phyloP scores from a whole-genome alignment of 2,329 filamentous ascomycete species.

The Botrytis medusae region DNA sequence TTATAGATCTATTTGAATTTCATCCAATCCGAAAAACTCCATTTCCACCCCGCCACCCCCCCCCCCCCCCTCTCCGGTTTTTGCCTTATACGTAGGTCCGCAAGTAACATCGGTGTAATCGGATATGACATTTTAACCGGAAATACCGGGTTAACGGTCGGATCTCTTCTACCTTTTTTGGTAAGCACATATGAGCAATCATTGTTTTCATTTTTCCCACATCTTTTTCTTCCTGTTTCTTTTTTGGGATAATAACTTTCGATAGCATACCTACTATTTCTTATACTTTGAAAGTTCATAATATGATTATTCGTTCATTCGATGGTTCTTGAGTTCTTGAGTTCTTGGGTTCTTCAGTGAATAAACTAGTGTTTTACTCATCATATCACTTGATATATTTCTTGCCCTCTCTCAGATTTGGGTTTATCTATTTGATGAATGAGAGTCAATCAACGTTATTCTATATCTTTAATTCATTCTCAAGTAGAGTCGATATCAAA shows the following conservation, averaged over 20 bases:
- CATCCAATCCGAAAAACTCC: neutral
- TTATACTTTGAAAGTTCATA: neutral
- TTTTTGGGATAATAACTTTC: neutral
- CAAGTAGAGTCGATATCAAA: neutral
- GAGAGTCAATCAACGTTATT: neutral
- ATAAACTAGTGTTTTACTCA: neutral
- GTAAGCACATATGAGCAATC: conserved; percentile 2
- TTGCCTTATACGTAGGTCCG: neutral
- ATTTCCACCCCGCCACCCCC: neutral
- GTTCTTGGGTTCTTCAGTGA: neutral
- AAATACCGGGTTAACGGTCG: neutral
- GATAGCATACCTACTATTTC: too few species aligned
- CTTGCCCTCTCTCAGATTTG: neutral
- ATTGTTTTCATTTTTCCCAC: neutral
- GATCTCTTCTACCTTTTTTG: neutral
- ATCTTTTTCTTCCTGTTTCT: neutral
- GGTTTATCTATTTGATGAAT: neutral
- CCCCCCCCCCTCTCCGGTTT: neutral
- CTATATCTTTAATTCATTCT: neutral
- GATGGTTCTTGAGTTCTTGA: neutral
- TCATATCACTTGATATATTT: neutral
- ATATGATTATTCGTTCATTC: neutral
- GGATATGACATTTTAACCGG: neutral
- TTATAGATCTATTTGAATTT: neutral
- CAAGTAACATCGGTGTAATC: neutral